Base-by-base conservation (phyloP, 2,329 filamentous ascomycete genomes). In the Tolypocladium amazonense region DNA sequence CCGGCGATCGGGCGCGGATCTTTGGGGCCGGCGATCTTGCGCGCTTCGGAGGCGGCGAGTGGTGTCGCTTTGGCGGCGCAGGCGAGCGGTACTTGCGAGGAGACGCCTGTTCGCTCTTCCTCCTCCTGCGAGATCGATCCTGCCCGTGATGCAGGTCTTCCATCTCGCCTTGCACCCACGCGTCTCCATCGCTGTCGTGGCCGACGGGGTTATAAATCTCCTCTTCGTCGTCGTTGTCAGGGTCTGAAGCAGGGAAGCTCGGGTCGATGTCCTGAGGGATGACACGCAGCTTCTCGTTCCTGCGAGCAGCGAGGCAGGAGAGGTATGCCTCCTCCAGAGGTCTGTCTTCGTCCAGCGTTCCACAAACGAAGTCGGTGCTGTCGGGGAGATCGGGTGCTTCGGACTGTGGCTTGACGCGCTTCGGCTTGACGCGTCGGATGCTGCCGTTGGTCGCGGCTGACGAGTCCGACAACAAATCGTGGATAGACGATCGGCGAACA, bases 321-420 rank as follows among this genome's bases (percentile, higher is more conserved):
- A 96, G 82, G 72, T 97, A 99, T 0, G 91, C 93, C 65, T 92
- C 91, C 71, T 99, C 94, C n/a, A 97, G 76, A 3, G 92, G 91
- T 53, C 91, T 87, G 69, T 99, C 94, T 73, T 99, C 94, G 65
- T 99, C 94, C 25, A 99, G 80, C 1, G 94, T 99, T 61, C 94
- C 94, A 69, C 94, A 97, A n/a, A 99, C 94, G 65, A 99, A 99
- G 72, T 99, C 94, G 18, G 94, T 97, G 74, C 92, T 97, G 72
- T 99, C 94, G 1, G 94, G 94, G 14, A 99, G 80, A 70, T 96
- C 91, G 2, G 90, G 90, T 1, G 88, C 89, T 30, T 82, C 81
- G 45, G 69, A 66, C 33, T 68, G 67, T 47, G 66, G 64, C 64
- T 69, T 71, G 53, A 65, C 62, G 27, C 67, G 68, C 37, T 59